Percentiles rank a stretch among this genome's conserved stretches.
Evolutionary conservation across 2,329 filamentous ascomycete genomes (phyloP).

Genomic region (Cercospora citrullina): DNA sequence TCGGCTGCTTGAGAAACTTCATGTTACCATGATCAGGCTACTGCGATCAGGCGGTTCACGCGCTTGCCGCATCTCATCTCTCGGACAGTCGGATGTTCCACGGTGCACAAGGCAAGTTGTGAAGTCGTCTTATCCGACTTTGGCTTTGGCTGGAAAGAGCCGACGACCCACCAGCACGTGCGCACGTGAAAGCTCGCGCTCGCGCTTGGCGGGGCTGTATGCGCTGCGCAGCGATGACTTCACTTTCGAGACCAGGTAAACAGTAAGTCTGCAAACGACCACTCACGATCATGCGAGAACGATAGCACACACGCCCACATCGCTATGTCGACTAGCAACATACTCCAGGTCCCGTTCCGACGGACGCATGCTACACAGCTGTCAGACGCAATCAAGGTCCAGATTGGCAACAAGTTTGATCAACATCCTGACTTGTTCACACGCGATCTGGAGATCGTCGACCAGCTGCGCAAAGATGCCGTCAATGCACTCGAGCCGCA

Average conservation of each 20-base stretch:
- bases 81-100: too few species aligned
- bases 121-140: too few species aligned
- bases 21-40: too few species aligned
- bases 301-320: not conserved
- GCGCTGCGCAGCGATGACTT: conserved; percentile 9
- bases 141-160: too few species aligned
- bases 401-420: conserved; percentile 98
- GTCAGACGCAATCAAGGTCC: conserved; percentile 81
- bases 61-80: too few species aligned
- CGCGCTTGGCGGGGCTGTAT: not conserved
- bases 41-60: too few species aligned
- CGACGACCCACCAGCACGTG: not conserved
- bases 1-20: too few species aligned
- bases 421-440: conserved; percentile 97
- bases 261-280: not conserved
- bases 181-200: not conserved
- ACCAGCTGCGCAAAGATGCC: conserved; percentile 79
- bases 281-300: not conserved
- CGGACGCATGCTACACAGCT: conserved; percentile 77
- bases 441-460: conserved; percentile 82
- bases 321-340: conserved; percentile 49
- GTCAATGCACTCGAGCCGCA: conserved; percentile 87
- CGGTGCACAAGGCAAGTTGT: too few species aligned
- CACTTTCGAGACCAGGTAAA: not conserved
- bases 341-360: conserved; percentile 83